Evolutionary conservation across 495 filamentous ascomycete species (phyloP).

Genomic region (Podospora sp.): DNA sequence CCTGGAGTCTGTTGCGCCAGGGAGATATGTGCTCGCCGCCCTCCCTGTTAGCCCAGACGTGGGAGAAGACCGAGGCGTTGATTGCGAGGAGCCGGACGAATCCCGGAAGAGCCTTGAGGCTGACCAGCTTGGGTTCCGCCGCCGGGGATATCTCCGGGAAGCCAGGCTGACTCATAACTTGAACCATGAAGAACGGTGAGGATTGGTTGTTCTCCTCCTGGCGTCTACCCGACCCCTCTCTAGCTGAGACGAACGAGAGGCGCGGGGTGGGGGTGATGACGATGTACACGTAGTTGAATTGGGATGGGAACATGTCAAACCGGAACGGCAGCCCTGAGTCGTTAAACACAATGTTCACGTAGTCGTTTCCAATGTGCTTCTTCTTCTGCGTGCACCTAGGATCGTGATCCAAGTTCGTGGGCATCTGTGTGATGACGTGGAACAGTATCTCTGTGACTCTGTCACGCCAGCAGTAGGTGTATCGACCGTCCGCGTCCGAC

Average conservation of each 20-base stretch:
- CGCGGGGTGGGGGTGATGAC: slow-evolving; percentile 85
- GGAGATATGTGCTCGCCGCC: slow-evolving; percentile 85
- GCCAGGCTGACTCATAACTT: slow-evolving; percentile 77
- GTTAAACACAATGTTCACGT: slow-evolving; percentile 97
- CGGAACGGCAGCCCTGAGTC: slow-evolving; percentile 84
- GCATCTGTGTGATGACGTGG: slow-evolving; percentile 97
- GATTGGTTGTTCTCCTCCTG: slow-evolving; percentile 36
- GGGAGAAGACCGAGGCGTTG: slow-evolving; percentile 89
- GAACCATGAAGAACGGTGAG: slow-evolving; percentile 76
- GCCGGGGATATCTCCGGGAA: slow-evolving; percentile 91
- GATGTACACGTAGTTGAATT: slow-evolving; percentile 96
- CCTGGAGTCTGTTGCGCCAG: slow-evolving; percentile 82
- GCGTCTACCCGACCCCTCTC: slow-evolving; percentile 38
- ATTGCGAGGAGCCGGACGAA: slow-evolving; percentile 90
- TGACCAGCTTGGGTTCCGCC: slow-evolving; percentile 82
- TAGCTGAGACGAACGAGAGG: slow-evolving; percentile 59
- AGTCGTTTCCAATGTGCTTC: slow-evolving; percentile 94
- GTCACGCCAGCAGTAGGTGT: slow-evolving; percentile 90
- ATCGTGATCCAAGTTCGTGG: slow-evolving; percentile 76
- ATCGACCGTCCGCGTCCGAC: slow-evolving; percentile 76
- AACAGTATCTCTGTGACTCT: slow-evolving; percentile 93
- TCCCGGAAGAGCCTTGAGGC: slow-evolving; percentile 73
- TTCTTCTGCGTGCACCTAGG: slow-evolving; percentile 83
- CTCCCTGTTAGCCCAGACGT: slow-evolving; percentile 79
- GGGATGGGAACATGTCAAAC: slow-evolving; percentile 88